Evolutionary conservation across 805 yeast genomes (phyloP), one percentile per base, ranked within the genome.

Genomic region (Teunomyces gatunensis): DNA sequence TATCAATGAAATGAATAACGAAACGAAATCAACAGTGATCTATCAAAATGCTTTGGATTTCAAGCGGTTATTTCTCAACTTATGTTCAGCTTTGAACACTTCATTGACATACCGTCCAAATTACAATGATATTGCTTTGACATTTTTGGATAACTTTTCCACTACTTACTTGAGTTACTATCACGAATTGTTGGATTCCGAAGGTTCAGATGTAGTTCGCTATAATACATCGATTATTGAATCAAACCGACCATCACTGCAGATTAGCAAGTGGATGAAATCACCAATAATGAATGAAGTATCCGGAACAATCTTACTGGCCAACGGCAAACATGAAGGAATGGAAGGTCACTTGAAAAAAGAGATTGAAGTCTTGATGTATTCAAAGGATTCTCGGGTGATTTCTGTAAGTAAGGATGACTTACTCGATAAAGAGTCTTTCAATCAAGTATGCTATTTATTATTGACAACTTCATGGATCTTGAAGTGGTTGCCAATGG

Each of bases 31-130:
- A 6, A 44, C 43, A 2, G 62, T 69, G 46, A 64, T 74, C 9
- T 73, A 66, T 48, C 65, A 68, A 47, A 74, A 78, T 45, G 80
- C 81, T 0, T 53, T 65, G 29, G 71, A 74, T 15, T 79, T 81
- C 53, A 71, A 77, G 40, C 64, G 65, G 10, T 68, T 84, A 44
- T 70, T 83, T 45, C 63, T 68, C 21, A 69, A 73, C 51, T 61
- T 78, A 5, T 79, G 86, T 53, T 69, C 71, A 35, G 61, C 80
- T 4, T 68, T 85, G 46, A 84, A 83, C 58, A 83, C 89, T 2
- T 81, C 87, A 3, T 64, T 79, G 28, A 68, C 76, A 39, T 86
- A 75, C 57, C 75, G 89, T 46, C 69, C 73, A 42, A 83, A 79
- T 23, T 81, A 83, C 59, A 79, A 81, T 44, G 65, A 66, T 29